Conservation (phyloP, 2,329 filamentous ascomycete species). For the Pseudocercospora cruenta region DNA sequence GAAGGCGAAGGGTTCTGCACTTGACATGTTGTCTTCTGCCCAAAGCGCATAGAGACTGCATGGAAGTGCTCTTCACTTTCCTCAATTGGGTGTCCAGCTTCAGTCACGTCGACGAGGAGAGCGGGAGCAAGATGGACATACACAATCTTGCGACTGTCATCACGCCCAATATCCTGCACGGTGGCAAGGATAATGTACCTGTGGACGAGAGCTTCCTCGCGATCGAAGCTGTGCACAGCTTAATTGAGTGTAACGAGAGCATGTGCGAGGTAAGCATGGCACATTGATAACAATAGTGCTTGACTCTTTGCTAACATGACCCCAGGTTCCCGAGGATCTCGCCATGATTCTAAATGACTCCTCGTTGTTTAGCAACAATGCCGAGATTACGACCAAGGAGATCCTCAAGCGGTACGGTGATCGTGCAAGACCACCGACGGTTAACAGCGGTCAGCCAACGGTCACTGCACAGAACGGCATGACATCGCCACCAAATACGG, state of each 20-base stretch:
- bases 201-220: conserved; percentile 86
- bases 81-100: conserved; percentile 97
- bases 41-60: conserved; percentile 87
- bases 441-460: conserved; percentile 38
- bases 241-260: conserved; percentile 91
- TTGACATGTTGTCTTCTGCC: conserved; percentile 89
- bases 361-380: conserved; percentile 75
- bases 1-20: conserved; percentile 82
- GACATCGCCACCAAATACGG: conserved; percentile 51
- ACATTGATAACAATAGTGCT: background rate
- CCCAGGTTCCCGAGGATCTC: conserved; percentile 88
- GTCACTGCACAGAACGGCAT: conserved; percentile 29
- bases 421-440: conserved; percentile 63
- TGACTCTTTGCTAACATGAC: conserved; percentile 18
- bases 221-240: conserved; percentile 86
- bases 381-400: conserved; percentile 94
- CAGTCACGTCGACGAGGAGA: conserved; percentile 94
- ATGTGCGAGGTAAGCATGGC: conserved; percentile 86
- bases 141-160: conserved; percentile 98
- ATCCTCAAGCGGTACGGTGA: conserved; percentile 93
- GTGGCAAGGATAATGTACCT: conserved; percentile 36
- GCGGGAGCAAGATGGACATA: conserved; percentile 97
- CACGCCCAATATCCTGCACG: conserved; percentile 84
- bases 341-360: conserved; percentile 83
- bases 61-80: conserved; percentile 95